Evolutionary conservation across 2,329 filamentous ascomycete species (phyloP), one percentile per base, ranked within the genome.

Genomic region (Aulographum hederae): DNA sequence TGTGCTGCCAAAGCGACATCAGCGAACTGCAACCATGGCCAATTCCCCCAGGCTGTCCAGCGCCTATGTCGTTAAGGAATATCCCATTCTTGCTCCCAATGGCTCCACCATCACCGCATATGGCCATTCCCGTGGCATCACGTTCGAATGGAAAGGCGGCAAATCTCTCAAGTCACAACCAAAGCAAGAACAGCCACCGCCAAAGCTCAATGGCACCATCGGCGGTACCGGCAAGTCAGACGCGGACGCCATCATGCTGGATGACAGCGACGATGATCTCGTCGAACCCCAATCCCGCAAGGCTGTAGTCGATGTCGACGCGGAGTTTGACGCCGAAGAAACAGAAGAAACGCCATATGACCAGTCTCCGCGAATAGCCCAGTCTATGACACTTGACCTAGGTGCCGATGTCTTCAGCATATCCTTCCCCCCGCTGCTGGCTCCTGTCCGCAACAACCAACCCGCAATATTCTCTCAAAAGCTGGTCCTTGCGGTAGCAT

Each of bases 21-120:
- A n/a, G n/a, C n/a, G n/a, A n/a, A n/a, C n/a, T n/a, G n/a, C n/a
- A n/a, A n/a, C n/a, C n/a, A n/a, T n/a, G n/a, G n/a, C n/a, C n/a
- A n/a, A n/a, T n/a, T n/a, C n/a, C n/a, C n/a, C n/a, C n/a, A n/a
- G n/a, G n/a, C n/a, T n/a, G n/a, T n/a, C n/a, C n/a, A n/a, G 68
- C 41, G 56, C 69, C 36, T 61, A 67, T 50, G 53, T 56, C 34
- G 60, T 68, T 10, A 59, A 61, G 45, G 54, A 65, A 39, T 75
- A 75, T 43, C 70, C 71, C 4, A 46, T 66, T 23, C 56, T 58
- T 38, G 57, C 68, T 14, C 62, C 67, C 15, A 73, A 74, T 47
- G 68, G 68, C 45, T 74, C 71, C 3, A 67, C 64, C 3, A 56
- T 76, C 36, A 55, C 74, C 28, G 43, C 75, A 10, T 73, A 70